Percentiles rank a stretch among this genome's conserved stretches.
Evolutionary conservation across 768 basidiomycete species (phyloP).

Genomic region (Termitomyces sp.): DNA sequence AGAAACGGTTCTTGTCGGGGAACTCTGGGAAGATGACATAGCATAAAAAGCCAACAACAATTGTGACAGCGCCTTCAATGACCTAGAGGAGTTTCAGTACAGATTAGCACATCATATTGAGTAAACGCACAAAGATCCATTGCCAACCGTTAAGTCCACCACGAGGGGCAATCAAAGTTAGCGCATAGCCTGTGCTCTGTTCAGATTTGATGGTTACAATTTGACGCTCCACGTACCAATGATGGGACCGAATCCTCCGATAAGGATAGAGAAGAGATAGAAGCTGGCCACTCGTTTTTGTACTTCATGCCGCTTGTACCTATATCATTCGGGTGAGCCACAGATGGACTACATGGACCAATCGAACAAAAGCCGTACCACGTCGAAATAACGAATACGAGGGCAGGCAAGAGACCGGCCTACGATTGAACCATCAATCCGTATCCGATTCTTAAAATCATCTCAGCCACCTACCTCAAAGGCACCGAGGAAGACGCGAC

Average conservation of each 20-base stretch:
- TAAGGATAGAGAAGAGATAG: slow-evolving; percentile 24
- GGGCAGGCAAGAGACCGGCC: slow-evolving; percentile 37
- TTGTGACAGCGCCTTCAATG: slow-evolving; percentile 20
- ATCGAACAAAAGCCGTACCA: slow-evolving; percentile 18
- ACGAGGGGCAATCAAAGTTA: slow-evolving; percentile 10
- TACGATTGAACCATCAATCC: slow-evolving; percentile 1
- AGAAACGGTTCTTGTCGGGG: slow-evolving; percentile 24
- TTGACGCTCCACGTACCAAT: slow-evolving; percentile 10
- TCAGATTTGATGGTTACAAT: neutral
- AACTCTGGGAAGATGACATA: slow-evolving; percentile 20
- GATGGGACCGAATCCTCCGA: slow-evolving; percentile 23
- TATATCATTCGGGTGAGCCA: neutral
- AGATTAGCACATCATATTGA: neutral
- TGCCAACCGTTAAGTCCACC: slow-evolving; percentile 18
- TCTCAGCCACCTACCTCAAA: slow-evolving; percentile 28
- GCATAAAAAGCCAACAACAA: slow-evolving; percentile 16
- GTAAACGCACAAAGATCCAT: slow-evolving; percentile 21
- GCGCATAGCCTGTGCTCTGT: slow-evolving; percentile 8
- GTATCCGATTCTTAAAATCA: neutral
- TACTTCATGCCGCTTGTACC: slow-evolving; percentile 36
- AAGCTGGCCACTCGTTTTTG: slow-evolving; percentile 31
- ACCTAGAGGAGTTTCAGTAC: slow-evolving; percentile 10
- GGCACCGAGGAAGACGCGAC: slow-evolving; percentile 33
- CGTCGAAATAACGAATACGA: slow-evolving; percentile 35
- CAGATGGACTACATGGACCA: no score